Conservation (phyloP, 2,329 filamentous ascomycete species). For the Colletotrichum horii region DNA sequence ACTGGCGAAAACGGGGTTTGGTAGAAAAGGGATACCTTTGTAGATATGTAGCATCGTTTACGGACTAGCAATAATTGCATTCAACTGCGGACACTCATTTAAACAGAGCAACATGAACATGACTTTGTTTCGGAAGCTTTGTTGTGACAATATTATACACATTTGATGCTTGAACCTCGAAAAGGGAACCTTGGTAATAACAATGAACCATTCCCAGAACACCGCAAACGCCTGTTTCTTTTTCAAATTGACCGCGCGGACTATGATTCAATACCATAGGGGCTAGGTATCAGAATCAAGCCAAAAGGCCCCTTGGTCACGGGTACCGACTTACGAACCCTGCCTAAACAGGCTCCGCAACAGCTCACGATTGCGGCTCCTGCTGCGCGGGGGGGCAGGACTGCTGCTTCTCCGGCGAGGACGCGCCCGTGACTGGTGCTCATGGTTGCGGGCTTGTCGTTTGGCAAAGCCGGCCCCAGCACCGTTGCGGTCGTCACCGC, state of each 20-base stretch:
- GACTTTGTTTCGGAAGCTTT: not conserved
- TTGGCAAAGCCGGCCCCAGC: not conserved
- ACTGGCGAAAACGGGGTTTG: conserved; percentile 16
- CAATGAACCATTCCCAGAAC: not conserved
- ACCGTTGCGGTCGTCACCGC: not conserved
- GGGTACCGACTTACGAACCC: not conserved
- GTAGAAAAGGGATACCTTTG: conserved; percentile 22
- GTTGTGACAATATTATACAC: not conserved
- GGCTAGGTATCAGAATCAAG: not conserved
- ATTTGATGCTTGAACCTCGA: conserved; percentile 1
- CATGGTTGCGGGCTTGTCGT: not conserved
- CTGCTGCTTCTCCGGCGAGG: not conserved
- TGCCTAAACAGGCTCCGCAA: not conserved
- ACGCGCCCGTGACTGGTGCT: not conserved
- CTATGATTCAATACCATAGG: not conserved
- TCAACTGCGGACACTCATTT: not conserved
- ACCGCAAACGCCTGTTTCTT: conserved; percentile 11
- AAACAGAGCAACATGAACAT: not conserved
- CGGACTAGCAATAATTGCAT: conserved; percentile 7
- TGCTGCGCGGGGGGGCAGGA: not conserved
- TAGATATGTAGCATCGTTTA: conserved; percentile 17
- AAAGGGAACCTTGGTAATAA: not conserved
- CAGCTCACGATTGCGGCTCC: not conserved
- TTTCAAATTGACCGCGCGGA: not conserved
- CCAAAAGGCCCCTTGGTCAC: too few relatives aligned